Evolutionary conservation across 805 yeast genomes (phyloP).

Genomic region (Lachancea sp.): DNA sequence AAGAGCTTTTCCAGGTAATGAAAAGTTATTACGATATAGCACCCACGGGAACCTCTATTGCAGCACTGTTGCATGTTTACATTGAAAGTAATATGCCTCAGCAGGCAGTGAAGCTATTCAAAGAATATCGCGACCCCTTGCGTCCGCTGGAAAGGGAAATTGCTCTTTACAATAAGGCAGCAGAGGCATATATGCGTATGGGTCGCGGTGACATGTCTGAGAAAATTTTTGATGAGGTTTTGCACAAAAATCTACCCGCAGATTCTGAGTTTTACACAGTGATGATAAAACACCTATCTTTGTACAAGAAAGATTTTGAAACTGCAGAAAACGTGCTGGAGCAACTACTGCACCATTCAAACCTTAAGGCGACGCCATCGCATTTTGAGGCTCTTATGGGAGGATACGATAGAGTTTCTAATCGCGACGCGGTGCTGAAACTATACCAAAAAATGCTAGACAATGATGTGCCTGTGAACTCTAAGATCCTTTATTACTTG

Average conservation of each 20-base stretch:
- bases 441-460: constrained; percentile 27
- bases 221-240: constrained; percentile 14
- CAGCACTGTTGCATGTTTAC: constrained; percentile 27
- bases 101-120: constrained; percentile 19
- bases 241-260: constrained; percentile 9
- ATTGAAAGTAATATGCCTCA: constrained; percentile 19
- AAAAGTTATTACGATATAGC: constrained; percentile 23
- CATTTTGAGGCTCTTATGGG: constrained; percentile 32
- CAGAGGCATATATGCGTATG: constrained; percentile 20
- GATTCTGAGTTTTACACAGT: constrained; percentile 24
- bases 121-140: constrained; percentile 12
- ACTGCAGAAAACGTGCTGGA: constrained; percentile 20
- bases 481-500: constrained; percentile 27
- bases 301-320: constrained; percentile 16
- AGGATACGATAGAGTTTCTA: constrained; percentile 24
- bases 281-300: constrained; percentile 18
- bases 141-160: constrained; percentile 8
- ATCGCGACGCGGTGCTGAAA: constrained; percentile 25
- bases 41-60: constrained; percentile 24
- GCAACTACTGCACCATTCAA: constrained; percentile 17
- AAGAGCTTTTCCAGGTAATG: constrained; percentile 30
- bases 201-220: constrained; percentile 17
- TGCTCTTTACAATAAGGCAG: constrained; percentile 20
- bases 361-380: constrained; percentile 13
- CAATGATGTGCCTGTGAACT: constrained; percentile 20